Base-by-base conservation (phyloP, 2,329 filamentous ascomycete genomes). In the Ceratocystis alfenasii region DNA sequence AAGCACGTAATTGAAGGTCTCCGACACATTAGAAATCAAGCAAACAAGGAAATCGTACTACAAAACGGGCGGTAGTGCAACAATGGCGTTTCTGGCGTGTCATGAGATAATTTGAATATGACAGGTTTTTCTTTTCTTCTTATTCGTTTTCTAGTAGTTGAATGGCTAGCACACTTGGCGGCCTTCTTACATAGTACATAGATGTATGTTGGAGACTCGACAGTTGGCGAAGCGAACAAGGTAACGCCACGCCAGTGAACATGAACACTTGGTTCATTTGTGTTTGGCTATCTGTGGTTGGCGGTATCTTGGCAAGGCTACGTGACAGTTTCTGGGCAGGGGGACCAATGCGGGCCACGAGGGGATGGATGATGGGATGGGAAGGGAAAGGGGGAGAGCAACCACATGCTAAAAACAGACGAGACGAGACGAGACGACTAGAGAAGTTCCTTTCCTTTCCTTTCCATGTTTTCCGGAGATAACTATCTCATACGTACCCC, bases 61-160 rank as follows among this genome's bases (percentile, higher is more conserved):
- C 61, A 46, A 63, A 63, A 63, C 53, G 53, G 53, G 46, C 15
- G 41, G 61, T 63, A 45, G 61, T 45, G 45, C 61, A 63, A 45
- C 61, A 28, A 63, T 20, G 61, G 61, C 61, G 61, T 63, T 63
- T 63, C n/a, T 63, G 61, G 61, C 61, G 61, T 57, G 48, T 53
- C 22, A 57, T 63, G 61, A 33, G 44, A 41, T 46, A 48, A 48
- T 33, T 63, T n/a, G 22, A n/a, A 50, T 30, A 50, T 50, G 46
- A 25, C 28, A 28, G 25, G 17, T 36, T 33, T 33, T 28, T 30
- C n/a, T 33, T 55, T 25, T 30, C 33, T 30, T 15, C 20, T 12
- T 55, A 5, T 55, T 30, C 22, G 20, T 8, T 33, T 57, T 2
- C 22, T 33, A 5, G 36, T 41, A 12, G 36, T 41, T 41, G 36